Conservation (phyloP, 2,329 filamentous ascomycete genomes). For the Cladorrhinum sp. region DNA sequence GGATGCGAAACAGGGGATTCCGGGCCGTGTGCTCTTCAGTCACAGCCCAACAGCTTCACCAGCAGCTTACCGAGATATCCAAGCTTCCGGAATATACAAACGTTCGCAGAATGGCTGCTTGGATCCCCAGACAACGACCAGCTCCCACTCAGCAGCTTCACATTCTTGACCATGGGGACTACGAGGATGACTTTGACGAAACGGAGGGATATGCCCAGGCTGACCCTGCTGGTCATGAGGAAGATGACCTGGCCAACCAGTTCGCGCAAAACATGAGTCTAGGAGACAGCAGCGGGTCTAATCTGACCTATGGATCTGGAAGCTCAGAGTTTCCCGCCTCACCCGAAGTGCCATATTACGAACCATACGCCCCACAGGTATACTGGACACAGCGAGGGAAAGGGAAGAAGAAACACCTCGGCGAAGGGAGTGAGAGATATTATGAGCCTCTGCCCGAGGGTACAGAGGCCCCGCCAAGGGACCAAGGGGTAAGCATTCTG, state of each 20-base stretch:
- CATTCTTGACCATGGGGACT: slow-evolving; percentile 14
- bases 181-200: neutral
- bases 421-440: neutral
- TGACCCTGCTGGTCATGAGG: neutral
- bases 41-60: slow-evolving; percentile 19
- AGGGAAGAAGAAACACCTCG: neutral
- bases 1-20: slow-evolving; percentile 26
- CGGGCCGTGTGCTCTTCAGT: slow-evolving; percentile 16
- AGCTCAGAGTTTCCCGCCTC: neutral
- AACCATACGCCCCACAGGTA: slow-evolving; percentile 10
- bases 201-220: neutral
- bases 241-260: slow-evolving; percentile 6
- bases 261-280: slow-evolving; percentile 17
- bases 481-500: slow-evolving; percentile 11
- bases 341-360: slow-evolving; percentile 20
- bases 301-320: slow-evolving; percentile 5
- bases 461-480: neutral
- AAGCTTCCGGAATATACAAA: slow-evolving; percentile 18
- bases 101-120: slow-evolving; percentile 23
- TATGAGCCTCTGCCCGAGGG: slow-evolving; percentile 10
- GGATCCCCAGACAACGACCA: slow-evolving; percentile 19
- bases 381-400: neutral
- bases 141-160: slow-evolving; percentile 20
- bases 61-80: slow-evolving; percentile 21
- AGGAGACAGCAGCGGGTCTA: slow-evolving; percentile 3